Evolutionary conservation across 2,329 filamentous ascomycete genomes (phyloP).

Genomic region (Fusarium newnesense): DNA sequence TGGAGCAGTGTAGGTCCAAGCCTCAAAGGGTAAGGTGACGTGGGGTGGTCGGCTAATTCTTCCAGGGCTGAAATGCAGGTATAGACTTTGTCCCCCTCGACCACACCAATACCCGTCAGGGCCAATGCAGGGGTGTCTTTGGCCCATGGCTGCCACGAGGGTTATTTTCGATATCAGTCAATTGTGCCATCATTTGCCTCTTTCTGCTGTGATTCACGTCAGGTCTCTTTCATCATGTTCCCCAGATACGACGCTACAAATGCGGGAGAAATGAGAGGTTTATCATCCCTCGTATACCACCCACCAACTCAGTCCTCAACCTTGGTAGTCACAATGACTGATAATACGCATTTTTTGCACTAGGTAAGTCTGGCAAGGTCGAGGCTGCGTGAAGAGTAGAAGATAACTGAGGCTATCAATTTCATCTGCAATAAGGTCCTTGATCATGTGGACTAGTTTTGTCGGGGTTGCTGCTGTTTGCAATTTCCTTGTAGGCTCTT

Average conservation of each 20-base stretch:
- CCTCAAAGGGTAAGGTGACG: conserved; percentile 10
- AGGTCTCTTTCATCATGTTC: conserved; percentile 23
- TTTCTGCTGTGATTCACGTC: conserved; percentile 41
- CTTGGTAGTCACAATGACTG: neutral
- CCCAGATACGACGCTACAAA: conserved; percentile 34
- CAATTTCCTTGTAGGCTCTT: conserved; percentile 37
- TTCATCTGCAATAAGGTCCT: conserved; percentile 27
- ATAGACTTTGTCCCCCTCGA: conserved; percentile 9
- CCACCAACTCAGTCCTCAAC: neutral
- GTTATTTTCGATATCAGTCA: conserved; percentile 26
- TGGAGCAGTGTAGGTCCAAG: conserved; percentile 23
- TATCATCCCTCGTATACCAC: neutral
- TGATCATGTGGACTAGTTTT: conserved; percentile 30
- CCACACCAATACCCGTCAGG: conserved; percentile 20
- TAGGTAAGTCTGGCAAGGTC: conserved; percentile 39
- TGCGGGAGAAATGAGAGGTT: neutral
- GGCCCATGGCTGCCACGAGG: conserved; percentile 45
- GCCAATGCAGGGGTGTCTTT: conserved; percentile 40
- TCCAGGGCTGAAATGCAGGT: conserved; percentile 38
- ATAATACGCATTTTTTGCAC: conserved; percentile 20
- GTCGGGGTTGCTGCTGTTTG: conserved; percentile 14
- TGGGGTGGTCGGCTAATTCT: conserved; percentile 20
- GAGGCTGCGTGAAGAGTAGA: conserved; percentile 19
- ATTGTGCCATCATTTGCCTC: conserved; percentile 37
- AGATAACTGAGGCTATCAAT: conserved; percentile 32